Percentiles rank a stretch among this genome's conserved stretches.
phyloP scores from a whole-genome alignment of 306 rosid species.

The Trifolium fragiferum region DNA sequence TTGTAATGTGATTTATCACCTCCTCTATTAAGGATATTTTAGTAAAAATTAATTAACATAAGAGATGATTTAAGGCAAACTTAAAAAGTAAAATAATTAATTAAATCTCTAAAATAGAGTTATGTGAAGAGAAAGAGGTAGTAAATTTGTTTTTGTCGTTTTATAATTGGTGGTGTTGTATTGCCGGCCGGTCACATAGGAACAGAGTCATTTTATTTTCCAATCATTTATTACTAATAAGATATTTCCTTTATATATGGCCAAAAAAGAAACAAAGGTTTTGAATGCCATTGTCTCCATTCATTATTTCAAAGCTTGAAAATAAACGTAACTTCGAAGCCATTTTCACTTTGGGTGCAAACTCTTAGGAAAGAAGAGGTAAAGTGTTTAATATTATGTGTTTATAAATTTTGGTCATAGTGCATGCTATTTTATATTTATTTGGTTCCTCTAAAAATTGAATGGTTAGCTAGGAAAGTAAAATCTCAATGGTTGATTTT shows the following conservation, averaged over 20 bases:
- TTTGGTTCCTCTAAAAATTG: neutral
- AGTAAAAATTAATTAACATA: neutral
- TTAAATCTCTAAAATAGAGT: too few species aligned
- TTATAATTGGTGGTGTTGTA: neutral
- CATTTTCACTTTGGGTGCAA: slow-evolving; percentile 22
- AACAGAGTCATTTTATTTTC: neutral
- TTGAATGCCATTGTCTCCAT: slow-evolving; percentile 19
- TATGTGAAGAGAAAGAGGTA: neutral
- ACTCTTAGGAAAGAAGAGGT: slow-evolving; percentile 21
- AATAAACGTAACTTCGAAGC: neutral
- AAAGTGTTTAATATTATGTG: neutral
- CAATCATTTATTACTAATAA: neutral
- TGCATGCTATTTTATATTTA: neutral
- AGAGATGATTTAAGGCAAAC: too few species aligned
- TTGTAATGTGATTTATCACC: too few species aligned
- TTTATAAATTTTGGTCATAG: neutral
- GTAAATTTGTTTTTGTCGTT: neutral
- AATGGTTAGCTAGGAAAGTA: too few species aligned
- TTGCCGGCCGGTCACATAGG: neutral
- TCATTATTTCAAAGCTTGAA: slow-evolving; percentile 13
- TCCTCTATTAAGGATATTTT: too few species aligned
- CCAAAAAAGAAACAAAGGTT: neutral
- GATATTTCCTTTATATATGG: neutral
- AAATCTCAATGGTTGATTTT: too few species aligned
- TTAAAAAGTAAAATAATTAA: too few species aligned